Conservation (phyloP, 2,329 filamentous ascomycete species). For the Gaeumannomyces tritici region DNA sequence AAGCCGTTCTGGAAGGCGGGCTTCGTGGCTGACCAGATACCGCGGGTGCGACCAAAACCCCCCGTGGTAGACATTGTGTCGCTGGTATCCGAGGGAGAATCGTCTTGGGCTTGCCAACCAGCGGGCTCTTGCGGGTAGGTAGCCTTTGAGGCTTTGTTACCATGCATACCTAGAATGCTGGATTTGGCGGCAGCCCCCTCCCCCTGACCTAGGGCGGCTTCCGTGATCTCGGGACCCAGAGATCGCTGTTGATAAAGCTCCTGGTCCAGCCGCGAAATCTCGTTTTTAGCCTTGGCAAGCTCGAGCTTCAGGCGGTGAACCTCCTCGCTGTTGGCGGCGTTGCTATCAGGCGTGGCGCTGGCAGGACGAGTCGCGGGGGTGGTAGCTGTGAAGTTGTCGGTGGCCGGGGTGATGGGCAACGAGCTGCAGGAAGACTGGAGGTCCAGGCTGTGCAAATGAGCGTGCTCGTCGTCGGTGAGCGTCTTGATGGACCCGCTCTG, state of each 20-base stretch:
- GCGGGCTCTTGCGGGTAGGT: constrained; percentile 30
- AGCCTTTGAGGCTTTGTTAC: constrained; percentile 21
- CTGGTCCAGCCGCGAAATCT: constrained; percentile 62
- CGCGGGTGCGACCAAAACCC: constrained; percentile 42
- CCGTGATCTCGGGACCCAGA: neutral
- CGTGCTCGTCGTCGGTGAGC: constrained; percentile 22
- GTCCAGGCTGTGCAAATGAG: constrained; percentile 28
- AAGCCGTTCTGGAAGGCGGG: constrained; percentile 21
- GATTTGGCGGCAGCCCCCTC: neutral
- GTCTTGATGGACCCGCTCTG: constrained; percentile 45
- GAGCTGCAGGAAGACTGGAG: constrained; percentile 47
- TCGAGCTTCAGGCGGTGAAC: constrained; percentile 60
- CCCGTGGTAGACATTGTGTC: constrained; percentile 41
- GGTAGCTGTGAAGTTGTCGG: constrained; percentile 39
- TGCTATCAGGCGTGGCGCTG: constrained; percentile 37
- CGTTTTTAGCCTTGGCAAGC: constrained; percentile 59
- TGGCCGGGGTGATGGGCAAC: constrained; percentile 52
- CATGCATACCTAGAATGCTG: neutral
- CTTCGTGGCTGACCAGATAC: constrained; percentile 46
- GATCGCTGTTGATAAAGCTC: constrained; percentile 38
- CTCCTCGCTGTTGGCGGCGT: constrained; percentile 39
- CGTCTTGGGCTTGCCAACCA: constrained; percentile 44
- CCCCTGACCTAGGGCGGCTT: neutral
- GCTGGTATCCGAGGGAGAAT: constrained; percentile 46
- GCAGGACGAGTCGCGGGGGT: constrained; percentile 41